Base-by-base conservation (phyloP, 257 asterid species). In the Linaria vulgaris region DNA sequence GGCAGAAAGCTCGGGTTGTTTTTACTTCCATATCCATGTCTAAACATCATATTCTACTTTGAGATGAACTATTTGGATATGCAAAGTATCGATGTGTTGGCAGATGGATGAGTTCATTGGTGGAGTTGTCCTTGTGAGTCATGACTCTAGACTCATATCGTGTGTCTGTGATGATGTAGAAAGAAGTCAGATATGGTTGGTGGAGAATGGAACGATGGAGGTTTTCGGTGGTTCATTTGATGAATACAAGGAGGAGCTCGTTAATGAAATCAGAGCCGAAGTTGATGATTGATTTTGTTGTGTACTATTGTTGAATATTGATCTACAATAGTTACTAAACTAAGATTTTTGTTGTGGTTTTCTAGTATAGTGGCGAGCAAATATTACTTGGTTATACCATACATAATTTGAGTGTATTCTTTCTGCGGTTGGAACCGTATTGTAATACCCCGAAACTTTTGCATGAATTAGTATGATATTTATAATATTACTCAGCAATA, bases 1-100 rank as follows among this genome's bases (percentile, higher is more conserved):
- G 90, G 56, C 95, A 83, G 70, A 86, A 86, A 64, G 45, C 90
- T 12, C 70, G 95, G 20, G 90, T 86, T 47, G 95, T 86, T 16
- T 83, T 86, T 74, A 83, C 95, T 44, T 83, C 95, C 49, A 83
- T 86, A 41, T 83, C 95, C 43, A 85, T 85, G 95, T 81, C 90
- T 1, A 83, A 79, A 66, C 90, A 88, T 1, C 90, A 86, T 59
- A 86, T 86, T 67, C 69, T 85, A n/a, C 79, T 85, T 7, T 43
- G 83, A 12, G 94, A 85, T 27, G 90, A 85, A 71, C 94, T 88
- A 5, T 65, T 61, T 85, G 75, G 94, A 85, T 72, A 85, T 85
- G 94, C 90, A 83, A 60, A 85, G 94, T 56, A 85, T 83, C 17
- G 94, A 85, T 59, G 90, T 88, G 3, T 53, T 85, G 39, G 90